Conservation (phyloP, 371 early-diverging fungal genomes). For the Mucor racemosus region DNA sequence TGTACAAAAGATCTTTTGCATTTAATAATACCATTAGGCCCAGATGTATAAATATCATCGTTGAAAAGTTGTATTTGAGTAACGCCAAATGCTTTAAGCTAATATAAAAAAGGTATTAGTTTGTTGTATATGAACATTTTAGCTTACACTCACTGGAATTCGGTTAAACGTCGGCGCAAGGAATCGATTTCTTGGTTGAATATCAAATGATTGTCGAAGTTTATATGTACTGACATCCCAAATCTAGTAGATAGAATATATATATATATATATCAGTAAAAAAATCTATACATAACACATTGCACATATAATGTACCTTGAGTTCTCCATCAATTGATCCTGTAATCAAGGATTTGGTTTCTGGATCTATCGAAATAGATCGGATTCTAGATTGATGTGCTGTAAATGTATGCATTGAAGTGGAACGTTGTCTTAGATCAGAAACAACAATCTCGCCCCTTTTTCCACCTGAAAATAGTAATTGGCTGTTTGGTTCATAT, state of each 20-base stretch:
- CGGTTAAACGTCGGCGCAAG: slow-evolving; percentile 60
- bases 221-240: slow-evolving; percentile 72
- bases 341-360: slow-evolving; percentile 63
- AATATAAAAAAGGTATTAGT: not conserved
- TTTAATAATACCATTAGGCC: slow-evolving; percentile 49
- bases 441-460: slow-evolving; percentile 82
- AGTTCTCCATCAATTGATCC: slow-evolving; percentile 67
- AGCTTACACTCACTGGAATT: slow-evolving; percentile 53
- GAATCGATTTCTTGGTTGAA: slow-evolving; percentile 66
- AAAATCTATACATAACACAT: not conserved
- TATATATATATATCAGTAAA: not conserved
- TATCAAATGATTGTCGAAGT: slow-evolving; percentile 50
- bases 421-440: slow-evolving; percentile 71
- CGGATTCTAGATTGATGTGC: slow-evolving; percentile 75
- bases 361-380: slow-evolving; percentile 68
- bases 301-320: slow-evolving; percentile 39
- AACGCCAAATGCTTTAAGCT: slow-evolving; percentile 59
- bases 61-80: slow-evolving; percentile 48
- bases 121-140: not conserved
- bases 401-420: slow-evolving; percentile 67
- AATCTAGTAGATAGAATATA: slow-evolving; percentile 42
- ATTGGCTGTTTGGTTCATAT: slow-evolving; percentile 63
- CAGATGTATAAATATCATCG: slow-evolving; percentile 47
- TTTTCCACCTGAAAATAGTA: slow-evolving; percentile 77
- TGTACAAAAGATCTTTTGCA: slow-evolving; percentile 21